Conservation (phyloP, 257 asterid species). For the Fraxinus anomala region DNA sequence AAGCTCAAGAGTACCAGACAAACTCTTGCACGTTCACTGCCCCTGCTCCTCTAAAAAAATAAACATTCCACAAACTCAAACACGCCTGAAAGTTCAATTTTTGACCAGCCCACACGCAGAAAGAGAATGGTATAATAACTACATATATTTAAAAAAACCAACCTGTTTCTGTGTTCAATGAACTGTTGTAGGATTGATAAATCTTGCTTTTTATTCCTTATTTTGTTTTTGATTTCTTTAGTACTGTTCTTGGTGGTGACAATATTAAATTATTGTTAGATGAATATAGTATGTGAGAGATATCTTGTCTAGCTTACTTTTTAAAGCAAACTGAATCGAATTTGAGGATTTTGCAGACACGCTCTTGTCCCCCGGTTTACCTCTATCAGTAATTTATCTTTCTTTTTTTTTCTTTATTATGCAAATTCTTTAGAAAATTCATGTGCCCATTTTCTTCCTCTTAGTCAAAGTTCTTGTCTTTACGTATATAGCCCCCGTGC, state of each 20-base stretch:
- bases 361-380: slow-evolving; percentile 62
- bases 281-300: slow-evolving; percentile 30
- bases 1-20: slow-evolving; percentile 54
- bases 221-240: background rate
- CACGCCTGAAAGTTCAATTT: background rate
- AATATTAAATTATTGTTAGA: slow-evolving; percentile 15
- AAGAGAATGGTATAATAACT: background rate
- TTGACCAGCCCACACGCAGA: background rate
- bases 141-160: no score
- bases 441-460: background rate
- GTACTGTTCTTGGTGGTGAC: background rate
- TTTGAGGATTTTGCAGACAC: slow-evolving; percentile 71
- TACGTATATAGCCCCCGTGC: background rate
- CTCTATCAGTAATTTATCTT: background rate
- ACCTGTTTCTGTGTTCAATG: background rate
- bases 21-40: slow-evolving; percentile 60
- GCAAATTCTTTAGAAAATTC: slow-evolving; percentile 1
- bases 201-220: background rate
- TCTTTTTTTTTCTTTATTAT: background rate
- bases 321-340: slow-evolving; percentile 63
- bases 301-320: slow-evolving; percentile 40
- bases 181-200: background rate
- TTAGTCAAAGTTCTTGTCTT: background rate
- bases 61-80: slow-evolving; percentile 15
- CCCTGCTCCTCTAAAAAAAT: slow-evolving; percentile 27